These are phyloP conservation scores for Mortierella sp. DNA, from an alignment of 371 early-diverging fungal genomes.

Conservation along the genomic window DNA sequence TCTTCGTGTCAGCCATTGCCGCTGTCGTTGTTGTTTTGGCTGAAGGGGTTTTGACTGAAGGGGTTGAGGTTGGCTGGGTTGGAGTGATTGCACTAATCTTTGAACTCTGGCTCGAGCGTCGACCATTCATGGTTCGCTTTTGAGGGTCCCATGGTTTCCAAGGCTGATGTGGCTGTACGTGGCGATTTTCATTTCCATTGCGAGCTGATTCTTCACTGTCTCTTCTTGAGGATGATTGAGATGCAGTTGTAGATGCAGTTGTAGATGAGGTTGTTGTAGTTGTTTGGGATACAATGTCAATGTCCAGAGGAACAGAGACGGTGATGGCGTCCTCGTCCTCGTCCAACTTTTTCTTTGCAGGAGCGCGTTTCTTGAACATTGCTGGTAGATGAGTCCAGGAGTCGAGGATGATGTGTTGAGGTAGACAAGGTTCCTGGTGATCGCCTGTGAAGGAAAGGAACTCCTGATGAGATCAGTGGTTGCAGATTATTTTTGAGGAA, in stretches of 20 bases:
- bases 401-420: no score
- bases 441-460: no score
- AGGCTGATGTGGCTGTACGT: slow-evolving; percentile 20
- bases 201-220: not conserved
- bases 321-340: slow-evolving; percentile 40
- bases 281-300: not conserved
- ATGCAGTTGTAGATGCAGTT: not conserved
- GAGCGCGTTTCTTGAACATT: slow-evolving; percentile 52
- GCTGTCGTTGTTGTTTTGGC: slow-evolving; percentile 5
- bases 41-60: slow-evolving; percentile 5
- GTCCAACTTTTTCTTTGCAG: slow-evolving; percentile 1
- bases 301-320: slow-evolving; percentile 42
- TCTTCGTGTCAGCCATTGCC: slow-evolving; percentile 4
- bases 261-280: not conserved
- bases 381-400: not conserved
- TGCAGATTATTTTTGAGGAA: no score
- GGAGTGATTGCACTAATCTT: not conserved
- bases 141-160: slow-evolving; percentile 44
- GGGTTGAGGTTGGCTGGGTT: not conserved
- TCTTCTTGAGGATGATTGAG: not conserved
- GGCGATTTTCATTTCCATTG: slow-evolving; percentile 4
- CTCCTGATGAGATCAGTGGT: no score
- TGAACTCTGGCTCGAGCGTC: not conserved
- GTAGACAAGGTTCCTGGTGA: no score
- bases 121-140: slow-evolving; percentile 3